Evolutionary conservation across 495 filamentous ascomycete species (phyloP).

Genomic region (Rusavskia elegans): DNA sequence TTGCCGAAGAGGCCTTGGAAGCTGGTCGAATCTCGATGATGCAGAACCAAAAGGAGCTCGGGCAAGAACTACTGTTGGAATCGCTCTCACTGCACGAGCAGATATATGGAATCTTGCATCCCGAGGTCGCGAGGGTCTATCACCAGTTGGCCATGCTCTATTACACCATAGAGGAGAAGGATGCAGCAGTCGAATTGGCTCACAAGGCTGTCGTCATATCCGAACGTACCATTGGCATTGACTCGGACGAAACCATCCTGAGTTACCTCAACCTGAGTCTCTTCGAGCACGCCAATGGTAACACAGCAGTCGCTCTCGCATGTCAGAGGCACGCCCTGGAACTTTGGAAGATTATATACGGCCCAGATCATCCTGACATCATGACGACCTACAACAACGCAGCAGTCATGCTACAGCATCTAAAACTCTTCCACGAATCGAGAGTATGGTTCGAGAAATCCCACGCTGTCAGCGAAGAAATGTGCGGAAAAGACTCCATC

Average conservation of each 20-base stretch:
- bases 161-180: slow-evolving; percentile 91
- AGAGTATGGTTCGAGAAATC: slow-evolving; percentile 94
- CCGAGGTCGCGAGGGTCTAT: slow-evolving; percentile 91
- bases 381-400: slow-evolving; percentile 99
- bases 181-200: slow-evolving; percentile 82
- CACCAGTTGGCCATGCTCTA: slow-evolving; percentile 89
- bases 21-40: slow-evolving; percentile 87
- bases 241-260: slow-evolving; percentile 83
- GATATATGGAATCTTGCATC: slow-evolving; percentile 95
- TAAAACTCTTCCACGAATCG: slow-evolving; percentile 84
- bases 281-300: slow-evolving; percentile 84
- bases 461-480: slow-evolving; percentile 66
- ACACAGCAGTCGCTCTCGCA: slow-evolving; percentile 64
- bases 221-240: slow-evolving; percentile 85
- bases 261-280: slow-evolving; percentile 90
- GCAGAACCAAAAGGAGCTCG: slow-evolving; percentile 88
- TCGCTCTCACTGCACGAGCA: slow-evolving; percentile 94
- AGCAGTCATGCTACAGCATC: slow-evolving; percentile 91
- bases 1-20: slow-evolving; percentile 92
- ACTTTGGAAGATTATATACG: slow-evolving; percentile 95
- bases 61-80: slow-evolving; percentile 89
- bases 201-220: slow-evolving; percentile 93
- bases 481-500: slow-evolving; percentile 74
- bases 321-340: slow-evolving; percentile 89
- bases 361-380: slow-evolving; percentile 82